Base-by-base conservation (phyloP, 176 grass and related monocot species). In the Oryza brachyantha region DNA sequence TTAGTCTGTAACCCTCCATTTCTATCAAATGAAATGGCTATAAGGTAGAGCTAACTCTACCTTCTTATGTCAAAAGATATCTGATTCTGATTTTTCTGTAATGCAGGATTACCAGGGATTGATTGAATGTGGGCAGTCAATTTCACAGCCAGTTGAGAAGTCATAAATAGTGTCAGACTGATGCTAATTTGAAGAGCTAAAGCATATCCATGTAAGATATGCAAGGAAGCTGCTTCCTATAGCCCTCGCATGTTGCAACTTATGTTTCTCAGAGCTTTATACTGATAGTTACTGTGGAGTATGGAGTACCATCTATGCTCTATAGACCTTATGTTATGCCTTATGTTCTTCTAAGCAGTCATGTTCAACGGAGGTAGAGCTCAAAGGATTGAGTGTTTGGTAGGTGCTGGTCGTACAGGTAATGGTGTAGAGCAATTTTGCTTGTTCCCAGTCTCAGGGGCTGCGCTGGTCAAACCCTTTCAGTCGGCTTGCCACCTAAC, bases 351-450 rank as follows among this genome's bases (percentile, higher is more conserved):
- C 21, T 26, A 29, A 26, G n/a, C 69, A 37, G 22, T 55, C n/a
- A 16, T 37, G 32, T 28, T 55, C 64, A 79, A 32, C n/a, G 52
- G 52, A 34, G 75, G 36, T 65, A 72, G 22, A 61, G 29, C 63
- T 73, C 37, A 24, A 86, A 74, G 68, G 32, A 29, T 48, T 74
- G 40, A 50, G 73, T 79, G n/a, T 74, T 69, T 21, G 24, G 39
- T 69, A 17, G 55, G 21, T 68, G 40, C 10, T 4, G 17, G 17
- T 22, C 41, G 8, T 77, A 19, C 3, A 14, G 10, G 1, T 4
- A 70, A 39, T 45, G 38, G 10, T 8, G 42, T 72, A 42, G 45
- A 74, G 42, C 55, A 37, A 74, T 86, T 60, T 43, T 61, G 27
- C 42, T 72, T 74, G 12, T 29, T 66, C 48, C n/a, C 29, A 62